Conservation (phyloP, 108 stramenopile genomes). For the Cyclotella sp. region DNA sequence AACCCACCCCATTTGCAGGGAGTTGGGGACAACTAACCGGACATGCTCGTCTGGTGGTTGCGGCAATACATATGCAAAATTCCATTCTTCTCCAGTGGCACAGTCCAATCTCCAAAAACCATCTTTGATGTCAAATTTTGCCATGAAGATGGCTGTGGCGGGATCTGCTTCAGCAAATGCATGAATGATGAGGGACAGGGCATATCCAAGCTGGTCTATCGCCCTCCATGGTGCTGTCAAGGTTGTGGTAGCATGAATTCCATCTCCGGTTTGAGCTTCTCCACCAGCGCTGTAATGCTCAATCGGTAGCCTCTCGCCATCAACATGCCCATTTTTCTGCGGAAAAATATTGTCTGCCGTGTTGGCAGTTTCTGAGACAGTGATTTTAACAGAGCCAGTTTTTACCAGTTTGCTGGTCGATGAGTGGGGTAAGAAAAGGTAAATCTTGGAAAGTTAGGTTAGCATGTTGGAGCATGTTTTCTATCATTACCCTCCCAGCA, state of each 20-base stretch:
- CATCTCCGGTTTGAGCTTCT: neutral
- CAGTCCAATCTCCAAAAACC: neutral
- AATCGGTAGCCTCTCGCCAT: neutral
- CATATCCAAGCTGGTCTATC: neutral
- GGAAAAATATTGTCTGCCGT: neutral
- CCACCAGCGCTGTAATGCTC: neutral
- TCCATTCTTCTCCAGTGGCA: slow-evolving; percentile 5
- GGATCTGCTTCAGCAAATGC: slow-evolving; percentile 1
- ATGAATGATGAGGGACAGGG: neutral
- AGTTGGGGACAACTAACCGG: no score
- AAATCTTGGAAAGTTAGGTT: neutral
- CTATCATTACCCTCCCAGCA: neutral
- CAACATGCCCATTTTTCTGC: neutral
- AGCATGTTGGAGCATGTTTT: neutral
- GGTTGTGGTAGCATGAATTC: no score
- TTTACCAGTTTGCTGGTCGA: neutral
- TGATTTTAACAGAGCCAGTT: neutral
- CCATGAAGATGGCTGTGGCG: neutral
- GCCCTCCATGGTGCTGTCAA: neutral
- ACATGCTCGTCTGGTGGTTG: neutral
- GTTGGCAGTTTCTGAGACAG: neutral
- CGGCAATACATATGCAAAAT: slow-evolving; percentile 8
- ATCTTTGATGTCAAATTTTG: no score
- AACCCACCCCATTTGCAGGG: no score
- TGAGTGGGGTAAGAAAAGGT: neutral